Evolutionary conservation across 371 early-diverging fungal genomes (phyloP), one percentile per base, ranked within the genome.

Genomic region (Funneliformis caledonium): DNA sequence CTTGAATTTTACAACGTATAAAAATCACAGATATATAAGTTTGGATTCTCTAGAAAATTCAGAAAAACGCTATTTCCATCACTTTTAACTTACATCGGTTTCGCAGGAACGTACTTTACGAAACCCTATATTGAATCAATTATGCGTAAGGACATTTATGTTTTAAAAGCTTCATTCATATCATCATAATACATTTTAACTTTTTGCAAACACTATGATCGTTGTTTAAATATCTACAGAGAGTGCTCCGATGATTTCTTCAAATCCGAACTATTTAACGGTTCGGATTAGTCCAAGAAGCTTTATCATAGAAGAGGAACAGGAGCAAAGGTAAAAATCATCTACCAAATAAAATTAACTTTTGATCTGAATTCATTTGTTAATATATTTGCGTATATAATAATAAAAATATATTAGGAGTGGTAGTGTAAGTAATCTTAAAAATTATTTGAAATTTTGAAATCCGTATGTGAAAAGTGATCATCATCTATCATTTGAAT

Each of bases 301-400:
- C 19, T 69, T 69, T 43, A 69, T 43, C 10, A 0, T 69, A 69
- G n/a, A 4, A 43, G 69, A 69, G 9, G 69, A 69, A 69, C 43
- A 69, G 45, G 69, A 69, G 10, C 69, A 69, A 45, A 69, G 69
- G 69, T 69, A 45, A 69, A 43, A 43, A 42, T 2, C 37, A 4
- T n/a, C n/a, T 22, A 11, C 31, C 14, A 14, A 60, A 65, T 37
- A 37, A 65, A 65, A 60, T 12, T 67, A 26, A 67, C n/a, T n/a
- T 33, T 69, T 43, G 45, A 43, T 9, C 12, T 43, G 10, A 69
- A 10, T 69, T n/a, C 6, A 43, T 45, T 67, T 10, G 37, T 14
- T 69, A 43, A 37, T 16, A 43, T n/a, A 19, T 68, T 42, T 37
- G 14, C 16, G 16, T 43, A 12, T 45, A 14, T 2, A 12, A 1